A percentile compares a stretch with the other conserved stretches of the same genome.
Evolutionary conservation across 495 filamentous ascomycete species (phyloP).

Genomic region (Aspergillus egyptiacus): DNA sequence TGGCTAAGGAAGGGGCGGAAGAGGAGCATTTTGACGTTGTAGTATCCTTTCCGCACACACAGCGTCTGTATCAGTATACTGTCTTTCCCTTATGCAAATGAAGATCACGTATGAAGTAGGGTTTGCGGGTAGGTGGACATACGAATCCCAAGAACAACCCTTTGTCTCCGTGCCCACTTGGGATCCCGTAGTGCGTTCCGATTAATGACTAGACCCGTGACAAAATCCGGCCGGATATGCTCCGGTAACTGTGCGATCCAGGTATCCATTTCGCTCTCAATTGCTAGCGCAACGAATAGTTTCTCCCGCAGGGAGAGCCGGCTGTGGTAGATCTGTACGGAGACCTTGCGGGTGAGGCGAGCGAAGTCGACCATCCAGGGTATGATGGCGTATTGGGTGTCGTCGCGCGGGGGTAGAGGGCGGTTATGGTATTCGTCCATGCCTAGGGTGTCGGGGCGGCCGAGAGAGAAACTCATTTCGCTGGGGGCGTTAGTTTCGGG

Average conservation of each 20-base stretch:
- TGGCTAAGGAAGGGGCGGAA: constrained; percentile 37
- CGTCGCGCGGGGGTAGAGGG: constrained; percentile 32
- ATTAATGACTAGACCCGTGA: constrained; percentile 10
- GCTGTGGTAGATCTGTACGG: constrained; percentile 39
- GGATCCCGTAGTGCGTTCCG: constrained; percentile 31
- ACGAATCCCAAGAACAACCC: constrained; percentile 35
- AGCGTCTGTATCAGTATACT: background rate
- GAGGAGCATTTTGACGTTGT: constrained; percentile 38
- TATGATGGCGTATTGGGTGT: constrained; percentile 37
- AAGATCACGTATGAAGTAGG: background rate
- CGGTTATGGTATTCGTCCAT: constrained; percentile 43
- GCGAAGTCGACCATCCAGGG: constrained; percentile 41
- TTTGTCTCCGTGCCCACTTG: constrained; percentile 36
- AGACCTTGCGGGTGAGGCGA: constrained; percentile 36
- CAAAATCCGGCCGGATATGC: constrained; percentile 30
- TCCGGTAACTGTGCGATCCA: constrained; percentile 35
- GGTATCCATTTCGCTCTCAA: constrained; percentile 33
- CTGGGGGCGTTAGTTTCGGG: constrained; percentile 15
- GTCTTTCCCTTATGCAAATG: too few relatives aligned
- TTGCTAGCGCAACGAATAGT: constrained; percentile 30
- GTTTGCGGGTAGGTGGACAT: constrained; percentile 12
- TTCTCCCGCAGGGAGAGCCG: constrained; percentile 36
- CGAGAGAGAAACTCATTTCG: constrained; percentile 40
- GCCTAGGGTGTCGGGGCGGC: constrained; percentile 37
- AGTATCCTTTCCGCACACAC: constrained; percentile 24